A percentile compares a stretch with the other conserved stretches of the same genome.
Conservation (phyloP, 139 green algal genomes). For the Tetraselmis chui region DNA sequence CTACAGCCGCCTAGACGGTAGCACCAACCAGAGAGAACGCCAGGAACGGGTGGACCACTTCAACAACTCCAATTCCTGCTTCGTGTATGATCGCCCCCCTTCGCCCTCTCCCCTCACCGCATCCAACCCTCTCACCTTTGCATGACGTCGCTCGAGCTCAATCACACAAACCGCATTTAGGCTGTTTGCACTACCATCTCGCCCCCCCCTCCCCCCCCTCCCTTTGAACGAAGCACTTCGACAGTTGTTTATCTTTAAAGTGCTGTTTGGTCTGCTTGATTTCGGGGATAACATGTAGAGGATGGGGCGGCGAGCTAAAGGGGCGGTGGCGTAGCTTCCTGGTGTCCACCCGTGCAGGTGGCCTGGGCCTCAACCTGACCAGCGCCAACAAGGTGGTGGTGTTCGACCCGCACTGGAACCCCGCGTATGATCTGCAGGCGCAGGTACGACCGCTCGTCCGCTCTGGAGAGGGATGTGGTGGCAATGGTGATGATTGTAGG, state of each 20-base stretch:
- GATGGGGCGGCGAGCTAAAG: too few species aligned
- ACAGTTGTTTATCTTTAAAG: too few species aligned
- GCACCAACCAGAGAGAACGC: conserved; percentile 27
- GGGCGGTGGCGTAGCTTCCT: conserved; percentile 43
- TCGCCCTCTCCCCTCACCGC: conserved; percentile 5
- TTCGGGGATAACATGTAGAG: too few species aligned
- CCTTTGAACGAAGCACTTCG: too few species aligned
- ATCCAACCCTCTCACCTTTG: too few species aligned
- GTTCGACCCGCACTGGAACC: conserved; percentile 71
- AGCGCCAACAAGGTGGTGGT: conserved; percentile 61
- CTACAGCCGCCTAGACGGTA: conserved; percentile 45
- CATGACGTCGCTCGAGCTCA: conserved; percentile 14
- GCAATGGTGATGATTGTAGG: too few species aligned
- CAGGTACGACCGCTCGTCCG: too few species aligned
- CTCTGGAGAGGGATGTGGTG: too few species aligned
- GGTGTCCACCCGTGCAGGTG: conserved; percentile 45
- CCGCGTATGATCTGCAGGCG: conserved; percentile 38
- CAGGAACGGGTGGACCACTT: conserved; percentile 52
- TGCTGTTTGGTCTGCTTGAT: too few species aligned
- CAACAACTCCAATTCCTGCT: conserved; percentile 42
- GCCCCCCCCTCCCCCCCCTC: too few species aligned
- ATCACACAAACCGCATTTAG: too few species aligned
- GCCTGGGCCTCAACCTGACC: conserved; percentile 68
- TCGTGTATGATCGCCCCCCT: conserved; percentile 16
- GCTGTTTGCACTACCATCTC: too few species aligned